Evolutionary conservation across 1,139 yeast genomes (phyloP), one percentile per base, ranked within the genome.

Genomic region (Taiozyma onychis): DNA sequence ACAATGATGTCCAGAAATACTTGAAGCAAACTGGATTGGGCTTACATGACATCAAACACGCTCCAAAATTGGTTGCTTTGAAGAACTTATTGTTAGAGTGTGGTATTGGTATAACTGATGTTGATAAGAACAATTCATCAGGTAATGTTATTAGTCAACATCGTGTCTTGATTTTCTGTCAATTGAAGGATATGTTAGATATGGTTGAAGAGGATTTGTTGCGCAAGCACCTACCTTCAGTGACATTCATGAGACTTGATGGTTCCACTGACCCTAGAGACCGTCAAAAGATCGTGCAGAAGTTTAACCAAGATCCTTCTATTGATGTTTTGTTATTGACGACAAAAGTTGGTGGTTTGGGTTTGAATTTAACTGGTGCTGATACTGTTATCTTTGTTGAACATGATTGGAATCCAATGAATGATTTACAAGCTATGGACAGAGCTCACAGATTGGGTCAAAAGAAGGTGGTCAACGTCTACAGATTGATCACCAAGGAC

Each of bases 371-470:
- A 66, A 95, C 99, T 0, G 99, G 99, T 55, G 99, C 99, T 0
- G 99, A 95, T 66, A 95, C 99, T 0, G 99, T 95, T 47, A 93
- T 95, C 14, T 95, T 95, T 71, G 96, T 95, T 41, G 99, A 95
- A 65, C 99, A 95, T 65, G 99, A 95, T 68, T 95, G 99, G 99
- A 95, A 95, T 66, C 99, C 99, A 26, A 95, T 95, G 99, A 93
- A 90, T 65, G 99, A 95, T 73, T 75, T 95, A 54, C 99, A 95
- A 67, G 99, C 99, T 0, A 95, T 95, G 99, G 99, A 95, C 66
- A 78, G 99, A 64, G 99, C 99, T 0, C 99, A 95, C 69, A 79
- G 99, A 67, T 81, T 95, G 58, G 99, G 99, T 5, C 99, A 95
- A 70, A 90, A 90, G 73, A 93, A 91, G 66, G 97, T 93, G 39